These are phyloP conservation scores for Berberis thunbergii DNA, from an alignment of 164 flowering plant species.

Conservation along the genomic window DNA sequence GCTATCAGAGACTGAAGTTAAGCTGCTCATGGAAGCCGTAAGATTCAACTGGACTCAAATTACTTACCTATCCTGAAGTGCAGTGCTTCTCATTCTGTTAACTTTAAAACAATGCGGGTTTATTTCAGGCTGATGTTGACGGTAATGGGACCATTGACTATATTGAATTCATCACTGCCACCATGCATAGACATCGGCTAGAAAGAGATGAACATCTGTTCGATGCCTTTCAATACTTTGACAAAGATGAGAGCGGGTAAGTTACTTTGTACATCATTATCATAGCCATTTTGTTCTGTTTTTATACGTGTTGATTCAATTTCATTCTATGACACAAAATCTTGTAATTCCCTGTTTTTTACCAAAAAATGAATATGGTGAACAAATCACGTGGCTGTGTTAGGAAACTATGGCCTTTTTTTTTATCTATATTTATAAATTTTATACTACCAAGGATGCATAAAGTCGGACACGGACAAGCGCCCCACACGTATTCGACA, in stretches of 20 bases:
- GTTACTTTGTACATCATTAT: constrained; percentile 10
- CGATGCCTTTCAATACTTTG: constrained; percentile 79
- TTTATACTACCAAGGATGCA: too few species aligned
- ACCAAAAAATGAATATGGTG: too few species aligned
- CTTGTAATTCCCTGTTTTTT: too few species aligned
- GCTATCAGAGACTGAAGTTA: constrained; percentile 77
- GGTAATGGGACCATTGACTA: constrained; percentile 88
- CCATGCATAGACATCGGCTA: constrained; percentile 81
- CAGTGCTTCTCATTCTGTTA: constrained; percentile 3
- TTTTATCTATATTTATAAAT: too few species aligned
- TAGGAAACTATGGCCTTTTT: too few species aligned
- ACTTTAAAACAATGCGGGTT: neutral
- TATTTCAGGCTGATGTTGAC: constrained; percentile 84
- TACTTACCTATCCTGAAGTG: neutral
- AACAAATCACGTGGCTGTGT: too few species aligned
- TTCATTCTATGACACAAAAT: too few species aligned
- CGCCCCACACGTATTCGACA: too few species aligned
- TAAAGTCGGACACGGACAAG: too few species aligned
- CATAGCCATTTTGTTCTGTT: too few species aligned
- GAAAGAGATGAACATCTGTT: constrained; percentile 83
- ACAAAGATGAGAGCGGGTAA: constrained; percentile 85
- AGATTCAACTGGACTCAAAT: constrained; percentile 13
- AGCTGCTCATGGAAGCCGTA: constrained; percentile 96
- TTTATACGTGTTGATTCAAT: too few species aligned
- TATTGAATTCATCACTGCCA: constrained; percentile 86